Evolutionary conservation across 306 rosid genomes (phyloP), one percentile per base, ranked within the genome.

Genomic region (peach (Prunus persica)): DNA sequence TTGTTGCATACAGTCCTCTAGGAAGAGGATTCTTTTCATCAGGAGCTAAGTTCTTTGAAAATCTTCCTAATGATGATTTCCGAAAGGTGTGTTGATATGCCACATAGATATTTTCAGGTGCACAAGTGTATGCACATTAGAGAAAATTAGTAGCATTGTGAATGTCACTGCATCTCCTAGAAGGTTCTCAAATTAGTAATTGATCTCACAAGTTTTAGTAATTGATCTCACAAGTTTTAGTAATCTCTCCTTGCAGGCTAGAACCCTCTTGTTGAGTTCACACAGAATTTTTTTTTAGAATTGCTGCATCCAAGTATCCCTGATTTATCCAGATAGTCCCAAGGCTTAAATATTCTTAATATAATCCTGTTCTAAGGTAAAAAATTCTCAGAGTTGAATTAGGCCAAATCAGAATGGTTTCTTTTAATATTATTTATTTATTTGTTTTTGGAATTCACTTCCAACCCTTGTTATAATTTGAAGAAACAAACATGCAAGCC

Each of bases 1-100:
- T 90, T 56, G 91, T 88, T 58, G 87, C 90, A 8, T 88, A 88
- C 72, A 87, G 96, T 81, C 93, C 90, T 78, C 84, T 91, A 14
- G 93, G 96, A 41, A 73, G 85, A 69, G 93, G 96, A 2, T 91
- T 91, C 84, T 71, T 90, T 22, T 83, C 96, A 1, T 67, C 85
- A 0, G 91, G 96, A 5, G 12, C 89, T 12, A 85, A 82, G 69
- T 2, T 82, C 6, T 41, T 91, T 16, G 84, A 84, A 22, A 77
- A 30, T 45, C 72, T 88, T 8, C 0, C 77, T 0, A n/a, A 72
- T 0, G 76, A 79, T 67, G 91, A 91, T 61, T 78, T 10, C 69
- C 77, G 91, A 25, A 78, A 87, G 96, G 93, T 90, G 43, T 67
- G 84, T 67, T 19, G 11, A 71, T 38, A 70, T 63, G 65, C 19